Percentiles rank a stretch among this genome's conserved stretches.
phyloP scores from a whole-genome alignment of 345 rosid genomes.

The Sisymbrium irio region DNA sequence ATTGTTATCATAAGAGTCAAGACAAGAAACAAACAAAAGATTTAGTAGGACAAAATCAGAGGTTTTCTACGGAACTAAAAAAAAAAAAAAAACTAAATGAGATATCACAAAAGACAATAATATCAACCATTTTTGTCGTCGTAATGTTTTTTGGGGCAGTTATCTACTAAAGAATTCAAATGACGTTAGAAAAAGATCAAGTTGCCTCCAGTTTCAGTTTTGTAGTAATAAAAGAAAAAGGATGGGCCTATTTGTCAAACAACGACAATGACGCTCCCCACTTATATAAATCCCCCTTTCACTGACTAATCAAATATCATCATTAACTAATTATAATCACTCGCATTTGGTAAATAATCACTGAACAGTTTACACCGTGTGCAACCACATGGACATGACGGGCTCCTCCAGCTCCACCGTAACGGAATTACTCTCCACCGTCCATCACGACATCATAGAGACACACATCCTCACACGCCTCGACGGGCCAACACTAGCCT shows the following conservation, averaged over 20 bases:
- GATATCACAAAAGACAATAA: neutral
- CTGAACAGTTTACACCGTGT: neutral
- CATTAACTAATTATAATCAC: slow-evolving; percentile 17
- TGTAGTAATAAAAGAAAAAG: neutral
- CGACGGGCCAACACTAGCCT: slow-evolving; percentile 65
- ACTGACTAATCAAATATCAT: slow-evolving; percentile 8
- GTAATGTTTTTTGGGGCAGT: neutral
- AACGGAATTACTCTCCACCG: slow-evolving; percentile 32
- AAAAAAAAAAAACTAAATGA: neutral
- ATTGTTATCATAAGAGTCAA: too few species aligned
- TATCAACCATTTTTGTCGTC: neutral
- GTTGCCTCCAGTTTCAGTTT: neutral
- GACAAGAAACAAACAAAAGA: too few species aligned
- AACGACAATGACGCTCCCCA: neutral
- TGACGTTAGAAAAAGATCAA: slow-evolving; percentile 1
- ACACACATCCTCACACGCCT: slow-evolving; percentile 65
- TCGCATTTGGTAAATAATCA: slow-evolving; percentile 20
- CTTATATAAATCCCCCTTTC: slow-evolving; percentile 2
- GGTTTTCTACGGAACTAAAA: neutral
- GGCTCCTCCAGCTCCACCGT: neutral
- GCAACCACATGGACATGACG: neutral
- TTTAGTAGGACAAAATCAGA: too few species aligned
- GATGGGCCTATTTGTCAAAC: neutral
- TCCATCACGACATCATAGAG: slow-evolving; percentile 58
- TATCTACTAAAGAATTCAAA: neutral